Base-by-base conservation (phyloP, 176 grass and related monocot genomes). In the Saccharum spontaneum region DNA sequence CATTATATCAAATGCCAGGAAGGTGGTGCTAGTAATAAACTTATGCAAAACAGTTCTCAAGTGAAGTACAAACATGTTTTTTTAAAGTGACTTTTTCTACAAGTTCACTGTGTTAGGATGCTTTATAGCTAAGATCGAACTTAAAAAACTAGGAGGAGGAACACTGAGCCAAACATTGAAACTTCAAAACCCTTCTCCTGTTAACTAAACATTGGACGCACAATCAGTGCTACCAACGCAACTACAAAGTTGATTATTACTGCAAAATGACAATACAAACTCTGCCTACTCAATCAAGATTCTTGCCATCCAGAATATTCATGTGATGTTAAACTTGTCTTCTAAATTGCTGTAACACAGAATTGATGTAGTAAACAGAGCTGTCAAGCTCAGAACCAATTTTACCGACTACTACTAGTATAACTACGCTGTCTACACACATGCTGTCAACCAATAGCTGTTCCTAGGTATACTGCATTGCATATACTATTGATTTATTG, bases 361-460 rank as follows among this genome's bases (percentile, higher is more conserved):
- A 57, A 4, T 13, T 76, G 49, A 0, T 37, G 41, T 23, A 14
- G 72, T 11, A 34, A 52, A 75, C 46, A 52, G 46, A 1, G 5
- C 73, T 55, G 73, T 18, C n/a, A 22, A 20, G 26, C 28, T 15
- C 6, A 3, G 10, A 76, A 80, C 0, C 2, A 49, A 50, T 13
- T n/a, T 79, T 65, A 44, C 13, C 11, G 18, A 4, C 59, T 12
- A 45, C 11, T 18, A 4, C 59, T 12, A 45, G 10, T 65, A 79
- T 17, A 46, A 20, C 38, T 18, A 72, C 6, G 1, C n/a, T 72
- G 40, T 72, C 40, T 28, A 16, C 2, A 31, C 44, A 66, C 8
- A 79, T 46, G 17, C 77, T 79, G 60, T 20, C 76, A 79, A 22
- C 50, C 4, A 24, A 30, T 10, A 64, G 76, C 57, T 31, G 77